Evolutionary conservation across 2,329 filamentous ascomycete species (phyloP).

Genomic region (Hortaea werneckii): DNA sequence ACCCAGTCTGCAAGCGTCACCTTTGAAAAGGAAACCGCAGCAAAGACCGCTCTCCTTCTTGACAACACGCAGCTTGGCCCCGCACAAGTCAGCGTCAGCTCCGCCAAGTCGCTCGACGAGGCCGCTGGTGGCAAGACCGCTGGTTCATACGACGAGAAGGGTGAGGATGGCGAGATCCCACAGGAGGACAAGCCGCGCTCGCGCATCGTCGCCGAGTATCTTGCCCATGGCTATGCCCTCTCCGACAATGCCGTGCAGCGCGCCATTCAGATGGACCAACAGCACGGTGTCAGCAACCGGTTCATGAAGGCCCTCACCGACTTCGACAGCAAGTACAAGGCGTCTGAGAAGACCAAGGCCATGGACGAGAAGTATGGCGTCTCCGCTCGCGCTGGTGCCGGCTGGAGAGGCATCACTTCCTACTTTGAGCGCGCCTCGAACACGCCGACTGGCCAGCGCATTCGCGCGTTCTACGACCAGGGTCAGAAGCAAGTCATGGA

Average conservation of each 20-base stretch:
- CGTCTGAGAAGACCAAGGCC: constrained; percentile 72
- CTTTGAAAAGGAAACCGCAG: constrained; percentile 93
- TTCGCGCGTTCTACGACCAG: constrained; percentile 79
- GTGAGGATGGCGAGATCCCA: constrained; percentile 53
- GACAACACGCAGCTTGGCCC: constrained; percentile 90
- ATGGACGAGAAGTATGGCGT: constrained; percentile 80
- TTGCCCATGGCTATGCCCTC: constrained; percentile 86
- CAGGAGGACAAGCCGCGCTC: constrained; percentile 96
- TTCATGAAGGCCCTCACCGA: constrained; percentile 68
- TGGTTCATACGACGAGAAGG: constrained; percentile 43
- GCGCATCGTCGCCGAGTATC: constrained; percentile 90
- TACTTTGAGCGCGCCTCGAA: constrained; percentile 92
- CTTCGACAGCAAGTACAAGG: constrained; percentile 80
- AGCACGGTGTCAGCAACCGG: constrained; percentile 72
- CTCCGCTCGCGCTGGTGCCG: constrained; percentile 57
- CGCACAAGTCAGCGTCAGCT: constrained; percentile 65
- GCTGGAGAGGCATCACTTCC: constrained; percentile 59
- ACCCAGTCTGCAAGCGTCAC: constrained; percentile 81
- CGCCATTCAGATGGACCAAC: constrained; percentile 78
- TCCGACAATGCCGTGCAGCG: constrained; percentile 67
- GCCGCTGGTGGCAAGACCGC: constrained; percentile 50
- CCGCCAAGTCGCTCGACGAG: constrained; percentile 57
- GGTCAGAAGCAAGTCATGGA: constrained; percentile 84
- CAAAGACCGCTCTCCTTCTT: constrained; percentile 91
- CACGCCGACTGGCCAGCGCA: constrained; percentile 78